Conservation (phyloP, 495 filamentous ascomycete species). For the Hypomontagnella submonticulosa region DNA sequence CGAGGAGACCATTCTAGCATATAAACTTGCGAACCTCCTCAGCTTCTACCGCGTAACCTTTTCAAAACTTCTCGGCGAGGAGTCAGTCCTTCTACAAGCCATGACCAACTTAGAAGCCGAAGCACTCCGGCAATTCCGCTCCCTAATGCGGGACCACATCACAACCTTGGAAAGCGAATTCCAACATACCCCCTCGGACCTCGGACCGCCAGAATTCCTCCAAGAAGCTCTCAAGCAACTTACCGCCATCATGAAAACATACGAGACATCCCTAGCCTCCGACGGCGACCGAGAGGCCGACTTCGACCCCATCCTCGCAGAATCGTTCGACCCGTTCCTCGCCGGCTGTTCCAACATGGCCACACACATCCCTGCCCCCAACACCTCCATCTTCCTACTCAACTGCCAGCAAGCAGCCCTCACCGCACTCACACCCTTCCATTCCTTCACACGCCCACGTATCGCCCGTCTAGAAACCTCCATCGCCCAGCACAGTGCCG, state of each 20-base stretch:
- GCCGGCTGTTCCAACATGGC: conserved; percentile 76
- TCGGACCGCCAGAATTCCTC: conserved; percentile 86
- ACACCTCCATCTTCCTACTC: conserved; percentile 77
- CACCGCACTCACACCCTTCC: conserved; percentile 61
- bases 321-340: conserved; percentile 89
- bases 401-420: conserved; percentile 78
- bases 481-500: conserved; percentile 53
- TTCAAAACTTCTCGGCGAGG: conserved; percentile 74
- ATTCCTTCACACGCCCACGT: conserved; percentile 63
- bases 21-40: conserved; percentile 88
- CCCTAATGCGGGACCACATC: conserved; percentile 80
- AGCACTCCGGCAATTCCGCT: conserved; percentile 84
- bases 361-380: conserved; percentile 65
- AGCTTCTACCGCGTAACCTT: conserved; percentile 91
- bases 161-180: conserved; percentile 76
- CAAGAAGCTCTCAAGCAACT: conserved; percentile 81
- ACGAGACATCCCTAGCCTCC: conserved; percentile 79
- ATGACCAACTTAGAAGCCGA: conserved; percentile 75
- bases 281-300: conserved; percentile 65
- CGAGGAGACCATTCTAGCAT: conserved; percentile 87
- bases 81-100: conserved; percentile 75
- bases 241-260: conserved; percentile 78
- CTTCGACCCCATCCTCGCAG: conserved; percentile 83
- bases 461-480: conserved; percentile 58
- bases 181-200: conserved; percentile 71